phyloP scores from a whole-genome alignment of 2,329 filamentous ascomycete species.

The Xylaria sp. region DNA sequence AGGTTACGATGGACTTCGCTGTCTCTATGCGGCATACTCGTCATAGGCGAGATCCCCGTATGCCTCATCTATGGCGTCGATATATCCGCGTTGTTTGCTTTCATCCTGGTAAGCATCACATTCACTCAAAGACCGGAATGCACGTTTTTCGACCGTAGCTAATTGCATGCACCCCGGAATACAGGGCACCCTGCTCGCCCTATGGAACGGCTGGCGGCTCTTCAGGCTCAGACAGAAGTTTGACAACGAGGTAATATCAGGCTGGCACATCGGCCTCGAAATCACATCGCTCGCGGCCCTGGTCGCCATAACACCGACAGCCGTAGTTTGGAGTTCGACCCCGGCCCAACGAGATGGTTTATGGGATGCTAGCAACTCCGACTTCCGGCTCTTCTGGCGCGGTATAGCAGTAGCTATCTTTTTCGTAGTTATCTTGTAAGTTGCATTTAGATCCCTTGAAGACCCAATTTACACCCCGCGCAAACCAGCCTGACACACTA shows the following conservation, averaged over 20 bases:
- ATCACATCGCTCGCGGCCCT: slow-evolving; percentile 5
- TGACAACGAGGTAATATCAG: slow-evolving; percentile 28
- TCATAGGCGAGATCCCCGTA: slow-evolving; percentile 12
- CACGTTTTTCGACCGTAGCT: slow-evolving; percentile 1
- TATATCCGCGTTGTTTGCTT: slow-evolving; percentile 5
- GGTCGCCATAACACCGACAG: not conserved
- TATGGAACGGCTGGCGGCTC: slow-evolving; percentile 36
- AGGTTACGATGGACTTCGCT: slow-evolving; percentile 20
- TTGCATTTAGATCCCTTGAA: not conserved
- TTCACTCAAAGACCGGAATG: not conserved
- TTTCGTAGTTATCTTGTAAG: slow-evolving; percentile 17
- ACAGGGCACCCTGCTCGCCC: slow-evolving; percentile 30
- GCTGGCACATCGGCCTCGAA: slow-evolving; percentile 31
- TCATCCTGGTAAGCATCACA: slow-evolving; percentile 11
- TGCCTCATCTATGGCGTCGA: not conserved
- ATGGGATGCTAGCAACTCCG: too few relatives aligned
- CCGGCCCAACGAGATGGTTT: not conserved
- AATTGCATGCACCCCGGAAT: not conserved
- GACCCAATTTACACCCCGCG: not conserved
- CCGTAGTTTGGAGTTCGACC: not conserved
- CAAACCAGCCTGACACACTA: not conserved
- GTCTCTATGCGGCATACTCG: slow-evolving; percentile 11
- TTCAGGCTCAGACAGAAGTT: slow-evolving; percentile 29
- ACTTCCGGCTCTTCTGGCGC: slow-evolving; percentile 9
- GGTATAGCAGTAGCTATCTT: not conserved